A percentile compares a stretch with the other conserved stretches of the same genome.
phyloP scores from a whole-genome alignment of 306 rosid species.

The Delonix regia region DNA sequence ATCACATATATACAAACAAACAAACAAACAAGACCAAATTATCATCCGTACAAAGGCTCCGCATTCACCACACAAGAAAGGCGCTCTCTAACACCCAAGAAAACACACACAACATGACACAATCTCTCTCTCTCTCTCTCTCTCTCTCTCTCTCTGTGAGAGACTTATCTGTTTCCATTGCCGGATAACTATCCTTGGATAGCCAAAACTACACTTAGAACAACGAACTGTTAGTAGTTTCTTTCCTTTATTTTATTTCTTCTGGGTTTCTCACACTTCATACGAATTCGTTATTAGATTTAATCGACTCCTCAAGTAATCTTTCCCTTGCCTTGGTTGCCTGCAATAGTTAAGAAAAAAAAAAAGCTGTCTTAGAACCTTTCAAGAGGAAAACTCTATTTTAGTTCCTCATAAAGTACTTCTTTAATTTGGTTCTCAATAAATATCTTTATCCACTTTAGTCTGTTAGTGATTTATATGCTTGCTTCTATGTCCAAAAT shows the following conservation, averaged over 20 bases:
- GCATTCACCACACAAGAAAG: neutral
- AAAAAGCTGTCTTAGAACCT: too few relatives aligned
- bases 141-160: too few relatives aligned
- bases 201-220: neutral
- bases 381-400: too few relatives aligned
- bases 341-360: constrained; percentile 35
- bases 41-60: neutral
- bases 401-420: too few relatives aligned
- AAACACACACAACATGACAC: neutral
- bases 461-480: too few relatives aligned
- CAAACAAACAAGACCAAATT: neutral
- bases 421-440: too few relatives aligned
- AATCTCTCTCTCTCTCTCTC: neutral
- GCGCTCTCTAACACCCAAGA: neutral
- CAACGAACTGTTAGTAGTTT: neutral
- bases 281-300: neutral
- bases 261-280: neutral
- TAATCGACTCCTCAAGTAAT: constrained; percentile 26
- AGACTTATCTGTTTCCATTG: neutral
- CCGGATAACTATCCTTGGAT: neutral
- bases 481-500: too few relatives aligned
- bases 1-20: neutral
- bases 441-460: too few relatives aligned
- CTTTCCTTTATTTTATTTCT: neutral
- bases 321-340: constrained; percentile 43